phyloP scores from a whole-genome alignment of 805 yeast genomes.

The Starmera quercuum region DNA sequence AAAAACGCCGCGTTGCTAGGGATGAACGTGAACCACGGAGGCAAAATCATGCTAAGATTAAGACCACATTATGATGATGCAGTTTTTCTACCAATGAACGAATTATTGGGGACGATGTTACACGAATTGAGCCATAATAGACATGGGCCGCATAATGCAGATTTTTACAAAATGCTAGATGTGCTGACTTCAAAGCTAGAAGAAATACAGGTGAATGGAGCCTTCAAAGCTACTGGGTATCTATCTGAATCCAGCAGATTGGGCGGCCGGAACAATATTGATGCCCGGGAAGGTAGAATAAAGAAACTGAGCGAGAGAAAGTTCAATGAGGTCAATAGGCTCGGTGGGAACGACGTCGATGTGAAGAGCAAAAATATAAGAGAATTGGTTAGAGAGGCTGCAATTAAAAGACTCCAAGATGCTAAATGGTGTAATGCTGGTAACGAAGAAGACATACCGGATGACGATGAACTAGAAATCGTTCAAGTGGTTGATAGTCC shows the following conservation, averaged over 20 bases:
- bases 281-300: conserved; percentile 30
- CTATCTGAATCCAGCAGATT: conserved; percentile 38
- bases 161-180: conserved; percentile 61
- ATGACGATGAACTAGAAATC: conserved; percentile 36
- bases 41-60: conserved; percentile 62
- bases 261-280: conserved; percentile 26
- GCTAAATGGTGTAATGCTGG: conserved; percentile 36
- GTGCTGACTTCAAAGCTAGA: conserved; percentile 34
- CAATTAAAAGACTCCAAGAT: conserved; percentile 52
- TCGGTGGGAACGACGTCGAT: conserved; percentile 7
- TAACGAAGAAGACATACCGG: conserved; percentile 28
- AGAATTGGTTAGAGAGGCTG: conserved; percentile 48
- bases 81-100: conserved; percentile 54
- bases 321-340: conserved; percentile 9
- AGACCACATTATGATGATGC: conserved; percentile 47
- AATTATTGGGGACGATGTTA: conserved; percentile 72
- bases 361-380: conserved; percentile 22
- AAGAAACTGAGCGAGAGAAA: conserved; percentile 26
- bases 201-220: conserved; percentile 31
- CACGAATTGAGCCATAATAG: conserved; percentile 84
- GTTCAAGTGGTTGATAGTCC: conserved; percentile 19
- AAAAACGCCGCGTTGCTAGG: conserved; percentile 61
- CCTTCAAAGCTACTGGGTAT: conserved; percentile 8
- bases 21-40: conserved; percentile 73
- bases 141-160: conserved; percentile 72